Percentiles rank a stretch among this genome's conserved stretches.
Conservation (phyloP, 345 rosid species). For the Eutrema japonicum region DNA sequence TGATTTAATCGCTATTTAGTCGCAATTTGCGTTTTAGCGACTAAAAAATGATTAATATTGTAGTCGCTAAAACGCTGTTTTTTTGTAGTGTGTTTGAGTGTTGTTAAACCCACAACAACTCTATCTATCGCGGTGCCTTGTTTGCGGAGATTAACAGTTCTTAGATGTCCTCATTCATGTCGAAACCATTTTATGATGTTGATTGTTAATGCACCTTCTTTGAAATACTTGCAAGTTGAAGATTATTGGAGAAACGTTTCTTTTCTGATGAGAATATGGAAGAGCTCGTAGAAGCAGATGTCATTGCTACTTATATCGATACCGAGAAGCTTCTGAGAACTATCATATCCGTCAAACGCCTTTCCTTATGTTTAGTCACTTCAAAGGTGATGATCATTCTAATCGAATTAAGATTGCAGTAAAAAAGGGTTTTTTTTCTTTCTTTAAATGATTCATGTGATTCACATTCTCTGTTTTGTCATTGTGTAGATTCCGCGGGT, state of each 20-base stretch:
- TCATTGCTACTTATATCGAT: slow-evolving; percentile 3
- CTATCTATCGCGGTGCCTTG: slow-evolving; percentile 2
- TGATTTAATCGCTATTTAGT: too few species aligned
- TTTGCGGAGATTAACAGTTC: slow-evolving; percentile 2
- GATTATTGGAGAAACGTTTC: slow-evolving; percentile 16
- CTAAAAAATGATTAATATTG: too few species aligned
- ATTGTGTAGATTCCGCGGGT: slow-evolving; percentile 7
- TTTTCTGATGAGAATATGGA: slow-evolving; percentile 15
- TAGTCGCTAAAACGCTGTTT: too few species aligned
- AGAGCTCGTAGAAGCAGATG: slow-evolving; percentile 18
- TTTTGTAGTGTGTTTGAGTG: slow-evolving; percentile 10
- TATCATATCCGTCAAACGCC: neutral
- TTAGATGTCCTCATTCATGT: slow-evolving; percentile 14
- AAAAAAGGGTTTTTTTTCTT: neutral
- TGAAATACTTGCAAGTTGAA: slow-evolving; percentile 25
- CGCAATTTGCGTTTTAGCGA: too few species aligned
- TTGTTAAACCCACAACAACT: neutral
- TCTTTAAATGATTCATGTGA: neutral
- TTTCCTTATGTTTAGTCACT: slow-evolving; percentile 12
- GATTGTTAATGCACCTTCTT: slow-evolving; percentile 12
- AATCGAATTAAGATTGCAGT: neutral
- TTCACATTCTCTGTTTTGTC: neutral
- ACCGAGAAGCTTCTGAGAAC: slow-evolving; percentile 12
- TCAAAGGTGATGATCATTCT: neutral
- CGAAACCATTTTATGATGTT: neutral